Conservation (phyloP, 306 rosid genomes). For the Ormosia emarginata region DNA sequence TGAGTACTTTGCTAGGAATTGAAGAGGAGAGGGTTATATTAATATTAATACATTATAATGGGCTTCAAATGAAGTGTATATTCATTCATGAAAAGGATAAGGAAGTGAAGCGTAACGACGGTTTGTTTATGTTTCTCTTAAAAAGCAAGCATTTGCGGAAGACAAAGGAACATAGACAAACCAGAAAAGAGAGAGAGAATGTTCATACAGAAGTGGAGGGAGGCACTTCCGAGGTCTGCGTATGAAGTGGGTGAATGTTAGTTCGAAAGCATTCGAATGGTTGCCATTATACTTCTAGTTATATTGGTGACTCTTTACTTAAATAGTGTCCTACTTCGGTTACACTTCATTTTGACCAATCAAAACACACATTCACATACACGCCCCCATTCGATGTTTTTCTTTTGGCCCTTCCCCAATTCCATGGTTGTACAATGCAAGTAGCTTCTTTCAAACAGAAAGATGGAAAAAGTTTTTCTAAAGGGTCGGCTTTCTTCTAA, state of each 20-base stretch:
- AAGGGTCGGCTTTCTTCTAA: neutral
- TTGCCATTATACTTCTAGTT: neutral
- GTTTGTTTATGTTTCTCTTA: neutral
- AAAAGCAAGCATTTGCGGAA: neutral
- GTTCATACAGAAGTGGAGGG: constrained; percentile 16
- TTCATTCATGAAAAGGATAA: neutral
- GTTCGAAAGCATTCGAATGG: constrained; percentile 7
- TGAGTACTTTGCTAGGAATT: neutral
- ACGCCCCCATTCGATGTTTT: constrained; percentile 3
- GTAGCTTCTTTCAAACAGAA: constrained; percentile 4
- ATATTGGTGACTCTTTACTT: neutral
- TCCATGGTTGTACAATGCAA: neutral
- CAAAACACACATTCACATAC: neutral
- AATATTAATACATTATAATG: neutral
- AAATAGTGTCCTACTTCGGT: constrained; percentile 7
- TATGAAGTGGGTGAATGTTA: constrained; percentile 18
- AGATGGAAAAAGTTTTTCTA: neutral
- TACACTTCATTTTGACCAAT: constrained; percentile 18
- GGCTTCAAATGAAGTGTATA: neutral
- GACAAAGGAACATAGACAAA: neutral
- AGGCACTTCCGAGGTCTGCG: constrained; percentile 8
- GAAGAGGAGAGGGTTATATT: neutral
- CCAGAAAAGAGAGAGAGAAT: neutral
- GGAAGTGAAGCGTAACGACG: neutral
- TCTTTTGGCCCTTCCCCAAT: constrained; percentile 11